phyloP scores from a whole-genome alignment of 2,329 filamentous ascomycete species.

The Ramichloridium luteum region DNA sequence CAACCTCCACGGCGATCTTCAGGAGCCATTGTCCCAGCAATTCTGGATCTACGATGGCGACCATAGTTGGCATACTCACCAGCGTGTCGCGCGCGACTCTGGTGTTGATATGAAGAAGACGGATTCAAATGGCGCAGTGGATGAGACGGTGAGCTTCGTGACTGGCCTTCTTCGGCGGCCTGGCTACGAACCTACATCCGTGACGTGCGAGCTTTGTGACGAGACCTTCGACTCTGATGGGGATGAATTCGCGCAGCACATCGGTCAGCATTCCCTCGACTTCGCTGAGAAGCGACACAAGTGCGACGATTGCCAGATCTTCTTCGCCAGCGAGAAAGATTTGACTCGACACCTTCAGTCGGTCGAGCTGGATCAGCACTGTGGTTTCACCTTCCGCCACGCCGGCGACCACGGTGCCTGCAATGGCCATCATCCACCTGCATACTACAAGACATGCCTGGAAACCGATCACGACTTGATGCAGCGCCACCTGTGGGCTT shows the following conservation, averaged over 20 bases:
- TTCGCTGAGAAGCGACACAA: conserved; percentile 15
- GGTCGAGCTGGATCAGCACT: conserved; percentile 12
- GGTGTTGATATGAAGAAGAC: conserved; percentile 3
- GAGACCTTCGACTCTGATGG: conserved; percentile 9
- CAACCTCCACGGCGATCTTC: conserved; percentile 1
- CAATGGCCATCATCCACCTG: conserved; percentile 14
- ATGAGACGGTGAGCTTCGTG: conserved; percentile 12
- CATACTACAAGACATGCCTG: conserved; percentile 10
- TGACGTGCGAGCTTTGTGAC: conserved; percentile 13
- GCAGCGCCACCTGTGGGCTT: conserved; percentile 15
- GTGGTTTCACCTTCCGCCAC: conserved; percentile 15
- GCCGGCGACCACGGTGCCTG: conserved; percentile 5
- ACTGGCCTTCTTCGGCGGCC: conserved; percentile 10
- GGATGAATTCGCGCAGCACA: conserved; percentile 11
- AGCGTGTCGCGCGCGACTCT: conserved; percentile 1
- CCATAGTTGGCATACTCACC: conserved; percentile 7
- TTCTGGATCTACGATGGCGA: conserved; percentile 16
- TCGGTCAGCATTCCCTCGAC: conserved; percentile 14
- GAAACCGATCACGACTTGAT: conserved; percentile 13
- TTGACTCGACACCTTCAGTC: conserved; percentile 14
- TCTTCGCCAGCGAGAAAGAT: conserved; percentile 15
- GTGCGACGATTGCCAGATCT: conserved; percentile 16
- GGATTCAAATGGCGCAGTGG: conserved; percentile 4
- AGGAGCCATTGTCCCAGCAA: conserved; percentile 9
- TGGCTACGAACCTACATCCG: neutral